Conservation (phyloP, 2,329 filamentous ascomycete genomes). For the Xylaria sp. region DNA sequence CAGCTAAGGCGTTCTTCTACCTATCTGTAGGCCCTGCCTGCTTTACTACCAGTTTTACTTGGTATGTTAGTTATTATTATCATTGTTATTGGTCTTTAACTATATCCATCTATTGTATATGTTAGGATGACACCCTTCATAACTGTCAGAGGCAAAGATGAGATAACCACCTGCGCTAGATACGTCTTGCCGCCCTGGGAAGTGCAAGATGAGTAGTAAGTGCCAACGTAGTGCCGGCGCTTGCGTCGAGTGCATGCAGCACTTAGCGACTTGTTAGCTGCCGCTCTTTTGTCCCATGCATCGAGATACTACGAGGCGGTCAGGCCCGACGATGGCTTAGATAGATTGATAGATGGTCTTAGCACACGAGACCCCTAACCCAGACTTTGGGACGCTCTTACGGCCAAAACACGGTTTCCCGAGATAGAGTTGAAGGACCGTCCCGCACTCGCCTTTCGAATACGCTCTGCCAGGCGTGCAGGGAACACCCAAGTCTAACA, state of each 20-base stretch:
- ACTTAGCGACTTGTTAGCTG: slow-evolving; percentile 24
- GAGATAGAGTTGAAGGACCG: slow-evolving; percentile 19
- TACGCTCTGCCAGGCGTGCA: slow-evolving; percentile 8
- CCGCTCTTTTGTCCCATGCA: slow-evolving; percentile 26
- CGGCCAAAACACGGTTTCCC: not conserved
- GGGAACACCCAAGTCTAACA: slow-evolving; percentile 17
- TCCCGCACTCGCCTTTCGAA: slow-evolving; percentile 20
- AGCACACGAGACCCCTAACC: not conserved
- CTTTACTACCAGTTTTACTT: too few relatives aligned
- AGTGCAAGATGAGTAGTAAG: slow-evolving; percentile 1
- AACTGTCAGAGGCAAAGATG: not conserved
- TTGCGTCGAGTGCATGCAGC: slow-evolving; percentile 21
- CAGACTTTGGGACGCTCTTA: not conserved
- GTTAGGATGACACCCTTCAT: not conserved
- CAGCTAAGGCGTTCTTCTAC: slow-evolving; percentile 19
- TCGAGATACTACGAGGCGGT: slow-evolving; percentile 24
- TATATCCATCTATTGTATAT: not conserved
- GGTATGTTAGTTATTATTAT: too few relatives aligned
- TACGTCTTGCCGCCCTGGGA: not conserved
- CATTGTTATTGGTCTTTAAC: not conserved
- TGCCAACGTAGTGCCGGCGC: slow-evolving; percentile 19
- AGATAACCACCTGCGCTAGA: not conserved
- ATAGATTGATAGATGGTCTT: not conserved
- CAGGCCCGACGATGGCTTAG: slow-evolving; percentile 24
- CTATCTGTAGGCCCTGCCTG: too few relatives aligned